Conservation (phyloP, 2,329 filamentous ascomycete genomes). For the Monosporascus sp. region DNA sequence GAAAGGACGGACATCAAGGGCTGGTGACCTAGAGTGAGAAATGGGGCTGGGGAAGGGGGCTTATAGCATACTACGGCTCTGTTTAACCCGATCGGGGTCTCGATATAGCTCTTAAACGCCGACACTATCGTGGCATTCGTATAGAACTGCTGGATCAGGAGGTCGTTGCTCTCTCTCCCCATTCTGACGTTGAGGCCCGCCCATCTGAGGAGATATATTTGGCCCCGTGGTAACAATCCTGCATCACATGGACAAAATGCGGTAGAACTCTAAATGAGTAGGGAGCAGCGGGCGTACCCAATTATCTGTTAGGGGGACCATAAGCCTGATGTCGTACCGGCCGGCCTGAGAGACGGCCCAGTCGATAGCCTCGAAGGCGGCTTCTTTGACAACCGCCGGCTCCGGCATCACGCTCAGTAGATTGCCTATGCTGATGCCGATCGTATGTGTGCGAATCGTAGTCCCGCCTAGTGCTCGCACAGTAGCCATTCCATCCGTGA, state of each 20-base stretch:
- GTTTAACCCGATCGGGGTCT: slow-evolving; percentile 12
- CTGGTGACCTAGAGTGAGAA: no score
- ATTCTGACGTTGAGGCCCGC: slow-evolving; percentile 37
- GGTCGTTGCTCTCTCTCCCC: slow-evolving; percentile 28
- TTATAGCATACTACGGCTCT: no score
- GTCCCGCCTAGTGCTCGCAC: slow-evolving; percentile 39
- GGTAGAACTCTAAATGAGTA: no score
- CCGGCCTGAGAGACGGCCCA: slow-evolving; percentile 43
- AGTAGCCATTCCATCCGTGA: slow-evolving; percentile 40
- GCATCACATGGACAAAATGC: background rate
- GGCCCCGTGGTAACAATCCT: slow-evolving; percentile 46
- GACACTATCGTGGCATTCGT: slow-evolving; percentile 36
- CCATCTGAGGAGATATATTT: slow-evolving; percentile 43
- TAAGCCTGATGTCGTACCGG: slow-evolving; percentile 36
- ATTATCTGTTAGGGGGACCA: slow-evolving; percentile 42
- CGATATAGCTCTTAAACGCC: slow-evolving; percentile 41
- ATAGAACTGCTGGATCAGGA: slow-evolving; percentile 40
- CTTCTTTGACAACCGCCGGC: slow-evolving; percentile 34
- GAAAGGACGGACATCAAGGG: no score
- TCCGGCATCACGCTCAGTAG: slow-evolving; percentile 40
- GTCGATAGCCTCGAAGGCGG: slow-evolving; percentile 40
- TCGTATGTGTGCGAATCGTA: slow-evolving; percentile 39
- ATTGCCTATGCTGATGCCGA: slow-evolving; percentile 42
- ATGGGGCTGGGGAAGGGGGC: no score
- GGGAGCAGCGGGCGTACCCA: slow-evolving; percentile 26